Percentiles rank a stretch among this genome's conserved stretches.
These are phyloP conservation scores for Komagataea norvegica DNA, from an alignment of 1,139 yeast genomes.

Conservation along the genomic window DNA sequence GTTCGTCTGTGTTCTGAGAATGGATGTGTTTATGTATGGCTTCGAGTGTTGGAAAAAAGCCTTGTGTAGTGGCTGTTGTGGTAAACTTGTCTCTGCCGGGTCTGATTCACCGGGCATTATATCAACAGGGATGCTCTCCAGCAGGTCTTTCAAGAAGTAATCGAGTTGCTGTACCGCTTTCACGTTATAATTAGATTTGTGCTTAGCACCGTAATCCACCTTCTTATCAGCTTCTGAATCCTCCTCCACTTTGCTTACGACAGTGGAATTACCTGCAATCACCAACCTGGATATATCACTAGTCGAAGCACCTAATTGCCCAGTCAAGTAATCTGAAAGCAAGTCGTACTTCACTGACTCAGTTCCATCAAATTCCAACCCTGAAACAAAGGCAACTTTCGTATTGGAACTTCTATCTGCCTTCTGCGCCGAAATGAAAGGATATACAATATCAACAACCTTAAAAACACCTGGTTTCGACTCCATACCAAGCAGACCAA, in stretches of 20 bases:
- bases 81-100: constrained; percentile 78
- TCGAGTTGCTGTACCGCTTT: constrained; percentile 48
- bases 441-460: constrained; percentile 73
- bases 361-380: constrained; percentile 50
- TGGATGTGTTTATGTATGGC: constrained; percentile 37
- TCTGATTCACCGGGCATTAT: constrained; percentile 83
- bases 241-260: constrained; percentile 29
- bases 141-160: constrained; percentile 51
- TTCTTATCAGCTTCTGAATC: constrained; percentile 20
- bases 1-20: constrained; percentile 55
- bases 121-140: constrained; percentile 59
- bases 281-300: constrained; percentile 50
- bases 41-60: constrained; percentile 57
- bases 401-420: constrained; percentile 26
- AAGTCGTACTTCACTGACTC: constrained; percentile 48
- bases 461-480: constrained; percentile 80
- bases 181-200: constrained; percentile 45
- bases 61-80: constrained; percentile 84
- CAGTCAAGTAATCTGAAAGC: constrained; percentile 67
- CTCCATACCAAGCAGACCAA: constrained; percentile 85
- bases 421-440: constrained; percentile 57
- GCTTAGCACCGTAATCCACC: constrained; percentile 50
- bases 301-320: constrained; percentile 50
- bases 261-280: constrained; percentile 75
- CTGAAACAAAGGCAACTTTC: constrained; percentile 67